These are phyloP conservation scores for Sordariomycetes sp. DNA, from an alignment of 2,329 filamentous ascomycete genomes.

Conservation along the genomic window DNA sequence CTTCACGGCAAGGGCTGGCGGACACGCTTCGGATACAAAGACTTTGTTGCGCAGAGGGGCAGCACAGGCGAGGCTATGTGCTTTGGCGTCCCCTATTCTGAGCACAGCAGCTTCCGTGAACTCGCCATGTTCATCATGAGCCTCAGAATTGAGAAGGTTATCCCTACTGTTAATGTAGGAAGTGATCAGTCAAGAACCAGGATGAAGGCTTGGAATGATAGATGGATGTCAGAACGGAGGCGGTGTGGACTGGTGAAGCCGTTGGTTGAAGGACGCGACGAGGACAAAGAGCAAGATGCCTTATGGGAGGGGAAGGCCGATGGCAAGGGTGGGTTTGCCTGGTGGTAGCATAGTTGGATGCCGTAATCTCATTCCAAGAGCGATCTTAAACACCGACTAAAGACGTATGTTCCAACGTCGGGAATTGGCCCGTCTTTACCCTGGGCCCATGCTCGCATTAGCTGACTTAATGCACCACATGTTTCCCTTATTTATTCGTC, in stretches of 20 bases:
- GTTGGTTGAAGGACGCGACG: conserved; percentile 28
- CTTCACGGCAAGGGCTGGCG: conserved; percentile 62
- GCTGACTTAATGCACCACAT: neutral
- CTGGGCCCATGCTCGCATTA: too few species aligned
- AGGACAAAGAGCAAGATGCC: conserved; percentile 15
- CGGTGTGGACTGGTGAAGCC: conserved; percentile 42
- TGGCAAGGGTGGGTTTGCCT: conserved; percentile 26
- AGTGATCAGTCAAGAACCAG: conserved; percentile 45
- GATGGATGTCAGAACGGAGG: conserved; percentile 50
- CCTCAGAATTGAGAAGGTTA: conserved; percentile 76
- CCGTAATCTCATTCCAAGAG: neutral
- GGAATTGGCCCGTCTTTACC: too few species aligned
- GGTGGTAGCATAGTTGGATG: conserved; percentile 20
- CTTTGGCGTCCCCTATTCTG: conserved; percentile 90
- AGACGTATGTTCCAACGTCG: neutral
- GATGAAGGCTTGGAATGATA: conserved; percentile 58
- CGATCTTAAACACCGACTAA: neutral
- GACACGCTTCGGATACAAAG: conserved; percentile 58
- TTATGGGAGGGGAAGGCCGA: conserved; percentile 30
- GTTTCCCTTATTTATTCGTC: neutral
- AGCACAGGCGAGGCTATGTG: conserved; percentile 76
- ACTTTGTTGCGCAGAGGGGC: conserved; percentile 75
- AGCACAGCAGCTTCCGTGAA: conserved; percentile 93
- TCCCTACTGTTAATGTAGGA: conserved; percentile 84
- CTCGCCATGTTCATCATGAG: conserved; percentile 88